Base-by-base conservation (phyloP, 768 basidiomycete genomes). In the Lyophyllum atratum region DNA sequence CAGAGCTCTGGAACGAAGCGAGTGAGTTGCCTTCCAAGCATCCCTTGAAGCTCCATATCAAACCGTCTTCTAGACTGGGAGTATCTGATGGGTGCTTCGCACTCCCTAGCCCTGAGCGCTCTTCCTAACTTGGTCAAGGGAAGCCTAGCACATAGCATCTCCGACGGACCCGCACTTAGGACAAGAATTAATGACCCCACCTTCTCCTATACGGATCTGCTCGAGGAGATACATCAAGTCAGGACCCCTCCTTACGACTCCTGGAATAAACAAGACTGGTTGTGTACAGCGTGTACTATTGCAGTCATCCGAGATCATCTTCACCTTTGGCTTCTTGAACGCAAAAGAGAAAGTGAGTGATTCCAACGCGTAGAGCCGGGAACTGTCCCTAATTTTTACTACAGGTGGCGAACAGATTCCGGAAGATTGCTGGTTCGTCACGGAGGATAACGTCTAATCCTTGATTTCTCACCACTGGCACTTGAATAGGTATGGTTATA, bases 401-500 rank as follows among this genome's bases (percentile, higher is more conserved):
- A 17, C 48, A 57, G 65, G 48, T 25, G 61, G 63, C 19, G 47
- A 50, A 1, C 47, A 46, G 26, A 61, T 61, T 28, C 49, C 42
- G 3, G 64, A 67, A 33, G 64, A 73, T 33, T 74, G 72, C 49
- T 70, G 67, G 70, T 69, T 49, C 8, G 65, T 63, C 22, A 17
- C 14, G 15, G 26, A 21, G n/a, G 17, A 39, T 22, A 28, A 24
- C 40, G 28, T 31, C 19, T 48, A 25, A 4, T n/a, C n/a, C 17
- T 49, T 28, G 19, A 37, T 2, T 8, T 44, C 25, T n/a, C 25
- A 19, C 37, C 12, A 21, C 10, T 1, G 15, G 0, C 45, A 8
- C 28, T 17, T 19, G 12, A 24, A 31, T 25, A 70, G 70, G 69
- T 72, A 72, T 56, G 72, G 72, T 15, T 73, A 70, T 50, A 59